Evolutionary conservation across 768 basidiomycete species (phyloP), one percentile per base, ranked within the genome.

Genomic region (Rhizopogon vesiculosus): DNA sequence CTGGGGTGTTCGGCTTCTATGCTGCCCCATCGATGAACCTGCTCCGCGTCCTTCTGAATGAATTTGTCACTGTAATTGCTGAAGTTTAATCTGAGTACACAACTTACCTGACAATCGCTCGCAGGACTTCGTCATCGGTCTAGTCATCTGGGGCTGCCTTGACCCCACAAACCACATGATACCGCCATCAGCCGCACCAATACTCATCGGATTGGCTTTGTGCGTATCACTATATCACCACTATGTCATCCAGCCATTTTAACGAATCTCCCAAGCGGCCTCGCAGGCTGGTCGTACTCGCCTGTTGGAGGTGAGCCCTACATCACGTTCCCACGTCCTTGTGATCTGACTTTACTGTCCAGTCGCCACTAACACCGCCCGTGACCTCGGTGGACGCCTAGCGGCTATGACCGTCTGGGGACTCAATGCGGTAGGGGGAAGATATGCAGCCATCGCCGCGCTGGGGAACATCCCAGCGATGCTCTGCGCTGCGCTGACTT

Each of bases 401-500:
- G 77, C 79, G 60, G 80, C 76, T 1, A 64, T 89, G 68, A 74
- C 83, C 3, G 78, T 87, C 53, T 88, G 82, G 77, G 86, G 86
- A 18, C 62, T 35, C 2, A 62, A 65, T 59, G 84, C 83, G 31
- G 66, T 68, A 31, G 85, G 84, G 40, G 79, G 78, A 16, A 59
- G 63, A 6, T 88, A 87, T 62, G 78, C 82, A 2, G 87, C 84
- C 9, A 78, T 87, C 49, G 64, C 85, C 1, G 82, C 86, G 2
- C 75, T 87, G 33, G 81, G 82, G 4, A 87, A 85, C 60, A 83
- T 87, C 61, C 84, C 83, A 3, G 83, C 84, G 3, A 87, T 78
- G 13, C 51, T 86, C 29, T 67, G 85, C 46, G 83, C 76, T 15
- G 78, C 74, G 25, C 56, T 74, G 51, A 55, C 85, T 28, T 86